Percentiles rank a stretch among this genome's conserved stretches.
These are phyloP conservation scores for Mucor indicus DNA, from an alignment of 371 early-diverging fungal genomes.

Conservation along the genomic window DNA sequence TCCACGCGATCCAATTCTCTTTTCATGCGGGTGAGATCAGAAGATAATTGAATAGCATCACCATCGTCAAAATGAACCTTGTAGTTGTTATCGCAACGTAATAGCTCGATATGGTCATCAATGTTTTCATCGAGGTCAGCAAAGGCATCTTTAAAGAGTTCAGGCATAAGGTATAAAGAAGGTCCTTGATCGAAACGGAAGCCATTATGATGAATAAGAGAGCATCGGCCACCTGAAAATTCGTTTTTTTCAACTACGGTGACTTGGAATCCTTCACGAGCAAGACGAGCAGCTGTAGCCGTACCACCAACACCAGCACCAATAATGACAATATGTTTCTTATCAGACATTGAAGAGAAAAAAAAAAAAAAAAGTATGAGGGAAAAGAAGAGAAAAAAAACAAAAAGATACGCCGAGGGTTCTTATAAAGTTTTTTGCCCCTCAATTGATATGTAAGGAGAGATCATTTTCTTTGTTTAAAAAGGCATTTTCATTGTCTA, in stretches of 20 bases:
- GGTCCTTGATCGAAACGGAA: conserved; percentile 67
- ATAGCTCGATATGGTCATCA: conserved; percentile 47
- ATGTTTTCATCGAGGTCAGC: conserved; percentile 55
- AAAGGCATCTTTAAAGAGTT: conserved; percentile 54
- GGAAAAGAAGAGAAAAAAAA: conserved; percentile 1
- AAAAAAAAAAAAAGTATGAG: not conserved
- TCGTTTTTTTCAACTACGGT: conserved; percentile 62
- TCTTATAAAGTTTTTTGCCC: no score
- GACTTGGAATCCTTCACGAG: conserved; percentile 52
- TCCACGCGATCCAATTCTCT: conserved; percentile 55
- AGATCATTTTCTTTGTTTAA: no score
- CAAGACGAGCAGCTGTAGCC: conserved; percentile 57
- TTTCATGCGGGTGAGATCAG: conserved; percentile 53
- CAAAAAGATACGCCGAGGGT: no score
- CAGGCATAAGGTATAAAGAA: conserved; percentile 61
- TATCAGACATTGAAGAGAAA: not conserved
- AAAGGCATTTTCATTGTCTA: no score
- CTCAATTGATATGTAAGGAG: no score
- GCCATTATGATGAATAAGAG: conserved; percentile 48
- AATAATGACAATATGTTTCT: conserved; percentile 46
- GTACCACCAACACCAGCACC: conserved; percentile 63
- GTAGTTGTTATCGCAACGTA: conserved; percentile 63
- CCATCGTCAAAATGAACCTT: conserved; percentile 58
- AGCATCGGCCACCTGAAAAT: conserved; percentile 58
- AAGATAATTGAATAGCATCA: conserved; percentile 45